Conservation (phyloP, 2,329 filamentous ascomycete genomes). For the Xylaria hypoxylon region DNA sequence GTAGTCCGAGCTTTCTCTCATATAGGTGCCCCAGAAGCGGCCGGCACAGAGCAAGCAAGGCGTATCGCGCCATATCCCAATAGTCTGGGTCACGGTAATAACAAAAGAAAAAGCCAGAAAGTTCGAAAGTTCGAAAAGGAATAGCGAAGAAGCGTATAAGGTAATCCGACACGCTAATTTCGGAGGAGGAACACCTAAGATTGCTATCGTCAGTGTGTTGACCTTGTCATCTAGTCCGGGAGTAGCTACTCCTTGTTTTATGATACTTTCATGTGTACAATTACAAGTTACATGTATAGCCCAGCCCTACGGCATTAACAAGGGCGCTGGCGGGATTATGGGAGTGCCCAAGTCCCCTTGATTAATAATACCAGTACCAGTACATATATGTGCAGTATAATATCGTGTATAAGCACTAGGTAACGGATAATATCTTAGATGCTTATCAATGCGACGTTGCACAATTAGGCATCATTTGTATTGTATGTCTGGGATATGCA, state of each 20-base stretch:
- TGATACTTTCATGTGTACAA: background rate
- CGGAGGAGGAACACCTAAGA: constrained; percentile 8
- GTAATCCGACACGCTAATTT: constrained; percentile 27
- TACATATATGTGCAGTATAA: background rate
- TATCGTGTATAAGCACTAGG: background rate
- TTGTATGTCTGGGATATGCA: background rate
- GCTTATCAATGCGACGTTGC: constrained; percentile 6
- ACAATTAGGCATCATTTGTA: constrained; percentile 2
- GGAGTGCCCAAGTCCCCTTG: background rate
- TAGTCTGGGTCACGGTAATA: constrained; percentile 25
- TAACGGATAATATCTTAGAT: background rate
- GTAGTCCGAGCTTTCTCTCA: background rate
- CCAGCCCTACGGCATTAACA: constrained; percentile 9
- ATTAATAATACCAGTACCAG: constrained; percentile 8
- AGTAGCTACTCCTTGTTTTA: constrained; percentile 16
- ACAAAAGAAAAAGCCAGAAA: background rate
- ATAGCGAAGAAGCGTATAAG: background rate
- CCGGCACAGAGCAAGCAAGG: constrained; percentile 16
- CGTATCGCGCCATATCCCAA: constrained; percentile 28
- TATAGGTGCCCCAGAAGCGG: background rate
- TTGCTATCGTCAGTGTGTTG: background rate
- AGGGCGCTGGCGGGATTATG: constrained; percentile 1
- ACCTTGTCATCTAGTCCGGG: constrained; percentile 11
- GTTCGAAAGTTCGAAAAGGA: background rate
- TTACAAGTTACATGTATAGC: background rate